Base-by-base conservation (phyloP, 1,139 yeast species). In the Geotrichum phurueaensis region DNA sequence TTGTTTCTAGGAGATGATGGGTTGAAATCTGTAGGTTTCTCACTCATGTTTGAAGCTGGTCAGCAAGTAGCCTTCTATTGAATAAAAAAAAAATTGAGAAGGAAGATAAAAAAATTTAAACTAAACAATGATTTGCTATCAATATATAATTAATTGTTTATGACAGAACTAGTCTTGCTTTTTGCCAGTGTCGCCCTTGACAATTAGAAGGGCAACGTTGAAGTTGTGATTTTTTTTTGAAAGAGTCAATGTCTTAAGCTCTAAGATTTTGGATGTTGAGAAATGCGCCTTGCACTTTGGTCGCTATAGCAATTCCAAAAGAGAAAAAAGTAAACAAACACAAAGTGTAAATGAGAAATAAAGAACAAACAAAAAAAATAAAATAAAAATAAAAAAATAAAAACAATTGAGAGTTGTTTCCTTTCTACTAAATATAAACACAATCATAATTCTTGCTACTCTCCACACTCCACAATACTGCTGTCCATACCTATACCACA, bases 291-390 rank as follows among this genome's bases (percentile, higher is more conserved):
- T 39, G 20, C 47, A n/a, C 47, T 31, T 33, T 22, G 31, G 43
- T 51, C 36, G 47, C 22, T 43, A 36, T 36, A 47, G 48, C 18
- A 33, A 51, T 51, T 33, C 36, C 18, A 29, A 29, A 39, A 22
- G 18, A 36, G 54, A 33, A 29, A 51, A 31, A 51, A 23, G 54
- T 51, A 51, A 51, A 51, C 54, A 51, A 51, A 51, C 54, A n/a
- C 15, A 36, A 51, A 51, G 13, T 27, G 25, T 18, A 6, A 27
- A 51, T 29, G 15, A 29, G 12, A 13, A 29, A 51, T 29, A 23
- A 27, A 25, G 43, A 22, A 29, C 23, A 51, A 3, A 4, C 15
- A 2, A 27, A 4, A 51, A 29, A 33, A 39, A 39, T 2, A 10
- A 36, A 36, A 36, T n/a, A 36, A 27, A 5, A 27, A 7, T 27